These are phyloP conservation scores for Monilinia vaccinii-corymbosi DNA, from an alignment of 2,329 filamentous ascomycete species.

Conservation along the genomic window DNA sequence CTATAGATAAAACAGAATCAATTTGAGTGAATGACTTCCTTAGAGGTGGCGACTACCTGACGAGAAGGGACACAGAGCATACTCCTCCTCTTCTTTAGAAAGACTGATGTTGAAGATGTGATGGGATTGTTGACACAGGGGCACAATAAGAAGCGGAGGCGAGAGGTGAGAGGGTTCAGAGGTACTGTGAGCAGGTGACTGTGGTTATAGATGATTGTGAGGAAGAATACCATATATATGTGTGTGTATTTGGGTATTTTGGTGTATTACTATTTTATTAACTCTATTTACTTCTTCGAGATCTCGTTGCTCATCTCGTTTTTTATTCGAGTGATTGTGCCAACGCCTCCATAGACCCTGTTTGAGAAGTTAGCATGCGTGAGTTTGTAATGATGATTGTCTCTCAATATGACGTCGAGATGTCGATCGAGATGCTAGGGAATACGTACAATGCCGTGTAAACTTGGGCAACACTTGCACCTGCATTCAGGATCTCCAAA, in stretches of 20 bases:
- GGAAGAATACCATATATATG: not conserved
- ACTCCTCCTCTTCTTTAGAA: too few relatives aligned
- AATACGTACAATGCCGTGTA: conserved; percentile 59
- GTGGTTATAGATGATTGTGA: not conserved
- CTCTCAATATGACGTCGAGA: not conserved
- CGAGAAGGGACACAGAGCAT: too few relatives aligned
- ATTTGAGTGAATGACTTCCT: too few relatives aligned
- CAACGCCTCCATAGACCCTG: conserved; percentile 49
- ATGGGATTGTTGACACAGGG: not conserved
- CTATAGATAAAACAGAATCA: not conserved
- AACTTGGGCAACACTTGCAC: conserved; percentile 82
- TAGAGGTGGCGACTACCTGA: too few relatives aligned
- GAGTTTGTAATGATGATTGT: not conserved
- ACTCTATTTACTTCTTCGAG: conserved; percentile 33
- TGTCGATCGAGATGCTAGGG: not conserved
- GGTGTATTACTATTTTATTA: conserved; percentile 2
- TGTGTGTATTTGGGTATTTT: not conserved
- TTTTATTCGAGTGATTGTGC: conserved; percentile 57
- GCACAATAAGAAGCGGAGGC: not conserved
- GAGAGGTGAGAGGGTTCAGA: not conserved
- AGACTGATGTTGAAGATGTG: too few relatives aligned
- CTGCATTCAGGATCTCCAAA: conserved; percentile 71
- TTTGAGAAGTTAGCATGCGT: conserved; percentile 6
- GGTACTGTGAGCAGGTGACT: not conserved
- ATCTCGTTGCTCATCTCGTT: conserved; percentile 43